Evolutionary conservation across 805 yeast species (phyloP), one percentile per base, ranked within the genome.

Genomic region (Metschnikowia vanudenii): DNA sequence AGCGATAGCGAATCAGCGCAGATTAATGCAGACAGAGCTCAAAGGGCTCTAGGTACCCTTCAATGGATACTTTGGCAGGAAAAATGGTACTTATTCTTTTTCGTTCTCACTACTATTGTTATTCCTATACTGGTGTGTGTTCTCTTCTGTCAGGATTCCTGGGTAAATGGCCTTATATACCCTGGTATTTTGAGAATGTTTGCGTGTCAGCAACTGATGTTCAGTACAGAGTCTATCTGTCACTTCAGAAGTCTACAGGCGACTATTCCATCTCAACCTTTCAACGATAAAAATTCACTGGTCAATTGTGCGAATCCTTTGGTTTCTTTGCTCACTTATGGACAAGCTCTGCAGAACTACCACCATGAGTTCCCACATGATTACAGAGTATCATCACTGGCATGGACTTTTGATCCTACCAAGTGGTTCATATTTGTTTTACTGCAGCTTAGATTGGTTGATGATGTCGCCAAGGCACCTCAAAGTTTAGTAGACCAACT

Each of bases 291-390:
- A 38, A 85, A 85, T 57, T 80, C 95, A n/a, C 48, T 92, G 81
- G 56, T 76, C 78, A 61, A 87, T 80, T 73, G 89, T 75, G 56
- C 61, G 42, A 72, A 72, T 60, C 80, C 82, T 14, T 63, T 80
- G 39, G 76, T 82, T 20, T 82, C 82, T 18, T 60, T 81, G 13
- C 72, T 88, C 13, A 85, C 96, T 0, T 82, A 85, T 60, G 98
- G 98, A 11, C 97, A 91, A 68, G 92, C 96, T 4, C 82, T 82
- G 67, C 95, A 89, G 65, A 91, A 90, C 68, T 92, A 86, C 71
- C 98, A 91, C 69, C 97, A 92, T 69, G 96, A 89, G 68, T 91
- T 91, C 66, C 96, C 97, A 5, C 82, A 85, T 53, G 97, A 91
- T 67, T 90, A 85, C 68, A 76, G 97, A 51, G 82, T 82, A 54